phyloP scores from a whole-genome alignment of 768 basidiomycete species.

The Pulveroboletus sp. region DNA sequence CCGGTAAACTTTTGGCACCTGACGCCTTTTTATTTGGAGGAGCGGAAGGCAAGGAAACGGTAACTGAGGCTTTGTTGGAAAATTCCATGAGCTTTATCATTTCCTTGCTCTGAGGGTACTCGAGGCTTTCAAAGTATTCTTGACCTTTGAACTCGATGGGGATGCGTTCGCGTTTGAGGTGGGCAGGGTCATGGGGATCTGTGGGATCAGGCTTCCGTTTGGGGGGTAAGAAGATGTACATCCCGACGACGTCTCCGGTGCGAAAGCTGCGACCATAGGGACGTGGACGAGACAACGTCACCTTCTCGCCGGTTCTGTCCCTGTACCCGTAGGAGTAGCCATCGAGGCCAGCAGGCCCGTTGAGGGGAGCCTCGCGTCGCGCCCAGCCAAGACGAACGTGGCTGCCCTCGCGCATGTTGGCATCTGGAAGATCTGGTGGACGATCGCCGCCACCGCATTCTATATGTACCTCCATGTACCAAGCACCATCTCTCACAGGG shows the following conservation, averaged over 20 bases:
- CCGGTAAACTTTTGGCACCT: slow-evolving; percentile 66
- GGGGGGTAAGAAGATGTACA: slow-evolving; percentile 87
- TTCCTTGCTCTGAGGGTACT: slow-evolving; percentile 87
- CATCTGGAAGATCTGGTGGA: slow-evolving; percentile 37
- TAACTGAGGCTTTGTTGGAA: slow-evolving; percentile 54
- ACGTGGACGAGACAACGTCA: slow-evolving; percentile 76
- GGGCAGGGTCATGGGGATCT: slow-evolving; percentile 78
- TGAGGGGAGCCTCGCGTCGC: slow-evolving; percentile 88
- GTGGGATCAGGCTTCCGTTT: slow-evolving; percentile 53
- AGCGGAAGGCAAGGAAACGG: slow-evolving; percentile 54
- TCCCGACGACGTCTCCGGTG: slow-evolving; percentile 87
- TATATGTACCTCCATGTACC: slow-evolving; percentile 92
- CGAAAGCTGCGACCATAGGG: slow-evolving; percentile 73
- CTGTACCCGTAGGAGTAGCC: slow-evolving; percentile 91
- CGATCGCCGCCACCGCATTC: slow-evolving; percentile 69
- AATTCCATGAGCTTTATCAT: slow-evolving; percentile 88
- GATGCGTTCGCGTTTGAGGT: slow-evolving; percentile 84
- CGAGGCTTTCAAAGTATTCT: slow-evolving; percentile 91
- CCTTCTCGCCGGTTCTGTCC: slow-evolving; percentile 91
- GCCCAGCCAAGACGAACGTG: slow-evolving; percentile 93
- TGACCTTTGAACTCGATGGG: slow-evolving; percentile 96
- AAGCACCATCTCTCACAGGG: slow-evolving; percentile 83
- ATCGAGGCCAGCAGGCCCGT: slow-evolving; percentile 90
- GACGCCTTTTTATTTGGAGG: slow-evolving; percentile 60
- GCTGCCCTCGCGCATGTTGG: slow-evolving; percentile 58